These are phyloP conservation scores for Rutstroemia sp. DNA, from an alignment of 2,329 filamentous ascomycete species.

Conservation along the genomic window DNA sequence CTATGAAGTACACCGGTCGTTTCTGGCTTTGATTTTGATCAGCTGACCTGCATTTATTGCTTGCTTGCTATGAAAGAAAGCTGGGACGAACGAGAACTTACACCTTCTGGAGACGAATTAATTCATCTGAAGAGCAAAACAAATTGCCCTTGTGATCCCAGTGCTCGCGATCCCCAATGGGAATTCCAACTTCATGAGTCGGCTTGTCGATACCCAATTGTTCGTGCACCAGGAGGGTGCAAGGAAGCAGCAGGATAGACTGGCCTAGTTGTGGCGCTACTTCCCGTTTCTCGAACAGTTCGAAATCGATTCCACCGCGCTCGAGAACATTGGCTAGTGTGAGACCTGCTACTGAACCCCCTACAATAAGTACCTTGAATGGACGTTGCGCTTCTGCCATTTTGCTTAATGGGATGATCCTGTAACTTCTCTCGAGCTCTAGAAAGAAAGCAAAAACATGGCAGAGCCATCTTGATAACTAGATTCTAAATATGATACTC, in stretches of 20 bases:
- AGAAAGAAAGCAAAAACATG: background rate
- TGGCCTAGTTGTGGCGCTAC: slow-evolving; percentile 18
- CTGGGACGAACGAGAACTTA: background rate
- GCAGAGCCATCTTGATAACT: background rate
- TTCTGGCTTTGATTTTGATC: background rate
- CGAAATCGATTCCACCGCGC: slow-evolving; percentile 17
- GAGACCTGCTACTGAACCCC: slow-evolving; percentile 19
- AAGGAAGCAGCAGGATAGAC: slow-evolving; percentile 28
- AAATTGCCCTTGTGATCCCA: slow-evolving; percentile 1
- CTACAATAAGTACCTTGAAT: slow-evolving; percentile 20
- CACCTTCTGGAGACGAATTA: slow-evolving; percentile 4
- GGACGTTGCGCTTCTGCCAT: background rate
- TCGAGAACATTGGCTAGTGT: slow-evolving; percentile 19
- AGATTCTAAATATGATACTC: background rate
- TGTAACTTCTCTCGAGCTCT: background rate
- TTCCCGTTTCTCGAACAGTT: slow-evolving; percentile 19
- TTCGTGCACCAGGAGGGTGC: slow-evolving; percentile 40
- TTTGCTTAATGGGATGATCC: background rate
- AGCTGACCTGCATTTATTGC: background rate
- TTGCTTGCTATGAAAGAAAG: background rate
- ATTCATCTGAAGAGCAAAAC: slow-evolving; percentile 2
- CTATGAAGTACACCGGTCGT: background rate
- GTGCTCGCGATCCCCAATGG: background rate
- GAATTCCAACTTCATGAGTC: slow-evolving; percentile 2
- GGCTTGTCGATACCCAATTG: slow-evolving; percentile 32